phyloP scores from a whole-genome alignment of 352 stramenopile genomes.

The Pythium insidiosum region DNA sequence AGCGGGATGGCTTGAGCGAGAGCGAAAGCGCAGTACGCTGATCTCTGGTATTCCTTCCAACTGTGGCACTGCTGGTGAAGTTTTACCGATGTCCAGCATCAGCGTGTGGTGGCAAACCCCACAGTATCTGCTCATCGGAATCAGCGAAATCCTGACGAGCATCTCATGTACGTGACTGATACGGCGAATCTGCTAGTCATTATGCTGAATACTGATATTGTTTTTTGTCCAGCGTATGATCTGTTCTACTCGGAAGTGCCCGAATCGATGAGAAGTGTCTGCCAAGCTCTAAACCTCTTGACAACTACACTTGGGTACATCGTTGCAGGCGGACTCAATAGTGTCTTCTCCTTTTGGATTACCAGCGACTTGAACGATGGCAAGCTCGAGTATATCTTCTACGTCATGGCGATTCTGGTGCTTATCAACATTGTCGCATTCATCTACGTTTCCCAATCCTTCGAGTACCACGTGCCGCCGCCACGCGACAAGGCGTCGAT shows the following conservation, averaged over 20 bases:
- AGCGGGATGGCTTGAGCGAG: conserved; percentile 58
- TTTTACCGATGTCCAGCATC: conserved; percentile 64
- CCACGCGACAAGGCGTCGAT: conserved; percentile 28
- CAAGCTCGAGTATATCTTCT: conserved; percentile 88
- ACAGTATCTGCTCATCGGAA: conserved; percentile 86
- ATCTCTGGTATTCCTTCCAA: conserved; percentile 53
- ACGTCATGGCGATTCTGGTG: conserved; percentile 63
- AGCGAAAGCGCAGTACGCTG: conserved; percentile 41
- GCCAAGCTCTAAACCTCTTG: conserved; percentile 85
- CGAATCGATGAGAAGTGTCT: conserved; percentile 87
- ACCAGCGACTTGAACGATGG: conserved; percentile 87
- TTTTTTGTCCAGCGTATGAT: conserved; percentile 53
- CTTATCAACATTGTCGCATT: conserved; percentile 58
- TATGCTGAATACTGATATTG: neutral
- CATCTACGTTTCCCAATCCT: conserved; percentile 55
- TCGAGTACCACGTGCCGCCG: conserved; percentile 72
- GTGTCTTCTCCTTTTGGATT: conserved; percentile 88
- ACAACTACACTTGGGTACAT: conserved; percentile 88
- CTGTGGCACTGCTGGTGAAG: conserved; percentile 51
- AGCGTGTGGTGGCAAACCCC: conserved; percentile 89
- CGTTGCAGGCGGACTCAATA: conserved; percentile 73
- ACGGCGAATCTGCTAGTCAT: neutral
- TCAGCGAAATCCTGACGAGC: conserved; percentile 86
- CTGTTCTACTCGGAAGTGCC: conserved; percentile 92
- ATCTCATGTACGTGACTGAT: conserved; percentile 64